Percentiles rank a stretch among this genome's conserved stretches.
These are phyloP conservation scores for Xylaria sp. DNA, from an alignment of 2,329 filamentous ascomycete genomes.

Conservation along the genomic window DNA sequence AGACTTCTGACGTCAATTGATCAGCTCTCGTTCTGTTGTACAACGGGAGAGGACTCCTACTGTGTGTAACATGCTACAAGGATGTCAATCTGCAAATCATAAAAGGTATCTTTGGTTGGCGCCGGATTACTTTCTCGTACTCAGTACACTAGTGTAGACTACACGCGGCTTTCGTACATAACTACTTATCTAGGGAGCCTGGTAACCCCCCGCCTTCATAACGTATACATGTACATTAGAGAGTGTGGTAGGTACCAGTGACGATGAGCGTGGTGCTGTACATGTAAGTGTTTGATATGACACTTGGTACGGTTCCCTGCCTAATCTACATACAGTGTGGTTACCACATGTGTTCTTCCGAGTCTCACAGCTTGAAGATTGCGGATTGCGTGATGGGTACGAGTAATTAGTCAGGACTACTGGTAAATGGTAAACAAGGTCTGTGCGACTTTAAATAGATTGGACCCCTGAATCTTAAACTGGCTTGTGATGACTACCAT, in stretches of 20 bases:
- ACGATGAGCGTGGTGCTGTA: neutral
- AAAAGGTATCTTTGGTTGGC: constrained; percentile 2
- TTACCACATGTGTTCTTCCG: neutral
- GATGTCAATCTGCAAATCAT: constrained; percentile 17
- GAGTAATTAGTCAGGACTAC: constrained; percentile 1
- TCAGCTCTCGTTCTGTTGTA: neutral
- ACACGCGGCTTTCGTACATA: constrained; percentile 22
- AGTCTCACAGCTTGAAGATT: constrained; percentile 3
- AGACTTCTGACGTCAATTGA: constrained; percentile 33
- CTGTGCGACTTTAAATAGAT: constrained; percentile 13
- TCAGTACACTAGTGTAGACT: neutral
- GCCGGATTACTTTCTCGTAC: neutral
- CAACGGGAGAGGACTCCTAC: constrained; percentile 1
- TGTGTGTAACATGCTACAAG: constrained; percentile 19
- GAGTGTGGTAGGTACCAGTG: neutral
- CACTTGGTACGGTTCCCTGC: constrained; percentile 6
- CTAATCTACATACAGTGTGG: constrained; percentile 8
- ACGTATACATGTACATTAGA: neutral
- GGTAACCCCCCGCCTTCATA: constrained; percentile 7
- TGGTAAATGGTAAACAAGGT: constrained; percentile 13
- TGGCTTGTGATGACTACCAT: constrained; percentile 6
- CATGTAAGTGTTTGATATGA: constrained; percentile 10
- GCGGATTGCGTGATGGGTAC: neutral
- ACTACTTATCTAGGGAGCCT: constrained; percentile 7
- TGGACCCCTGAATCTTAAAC: constrained; percentile 6